Percentiles rank a stretch among this genome's conserved stretches.
Conservation (phyloP, 805 yeast genomes). For the Zygoascus tannicola region DNA sequence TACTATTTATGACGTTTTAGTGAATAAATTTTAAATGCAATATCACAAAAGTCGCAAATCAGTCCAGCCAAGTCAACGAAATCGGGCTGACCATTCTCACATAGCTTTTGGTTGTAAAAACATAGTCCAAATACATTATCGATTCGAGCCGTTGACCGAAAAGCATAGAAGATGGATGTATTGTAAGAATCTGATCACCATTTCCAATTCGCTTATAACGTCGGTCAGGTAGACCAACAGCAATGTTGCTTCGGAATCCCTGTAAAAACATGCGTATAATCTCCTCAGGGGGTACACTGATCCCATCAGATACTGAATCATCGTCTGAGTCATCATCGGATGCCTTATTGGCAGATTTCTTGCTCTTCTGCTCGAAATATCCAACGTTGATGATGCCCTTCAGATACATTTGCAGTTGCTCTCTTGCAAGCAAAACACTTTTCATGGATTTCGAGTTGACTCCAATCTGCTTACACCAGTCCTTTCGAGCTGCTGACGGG, state of each 20-base stretch:
- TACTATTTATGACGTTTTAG: too few relatives aligned
- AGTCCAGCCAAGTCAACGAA: constrained; percentile 72
- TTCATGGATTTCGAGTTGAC: constrained; percentile 71
- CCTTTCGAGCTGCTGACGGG: constrained; percentile 46
- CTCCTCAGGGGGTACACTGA: constrained; percentile 19
- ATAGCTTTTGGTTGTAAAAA: constrained; percentile 85
- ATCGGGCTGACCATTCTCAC: constrained; percentile 82
- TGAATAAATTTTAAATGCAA: too few relatives aligned
- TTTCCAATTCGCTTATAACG: constrained; percentile 71
- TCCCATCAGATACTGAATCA: neutral
- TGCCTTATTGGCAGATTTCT: constrained; percentile 11
- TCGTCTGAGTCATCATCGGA: neutral
- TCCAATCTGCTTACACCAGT: constrained; percentile 77
- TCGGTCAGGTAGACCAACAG: constrained; percentile 90
- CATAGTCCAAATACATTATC: constrained; percentile 90
- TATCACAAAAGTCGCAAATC: too few relatives aligned
- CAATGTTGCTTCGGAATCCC: constrained; percentile 84
- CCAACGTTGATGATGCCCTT: constrained; percentile 13
- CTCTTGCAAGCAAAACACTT: constrained; percentile 65
- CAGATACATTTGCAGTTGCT: constrained; percentile 68
- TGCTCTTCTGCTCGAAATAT: neutral
- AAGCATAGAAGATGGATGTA: constrained; percentile 83
- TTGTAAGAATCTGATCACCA: constrained; percentile 73
- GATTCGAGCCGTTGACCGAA: constrained; percentile 80
- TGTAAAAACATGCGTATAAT: constrained; percentile 68